phyloP scores from a whole-genome alignment of 2,329 filamentous ascomycete species.

The Aaosphaeria pasadenensis region DNA sequence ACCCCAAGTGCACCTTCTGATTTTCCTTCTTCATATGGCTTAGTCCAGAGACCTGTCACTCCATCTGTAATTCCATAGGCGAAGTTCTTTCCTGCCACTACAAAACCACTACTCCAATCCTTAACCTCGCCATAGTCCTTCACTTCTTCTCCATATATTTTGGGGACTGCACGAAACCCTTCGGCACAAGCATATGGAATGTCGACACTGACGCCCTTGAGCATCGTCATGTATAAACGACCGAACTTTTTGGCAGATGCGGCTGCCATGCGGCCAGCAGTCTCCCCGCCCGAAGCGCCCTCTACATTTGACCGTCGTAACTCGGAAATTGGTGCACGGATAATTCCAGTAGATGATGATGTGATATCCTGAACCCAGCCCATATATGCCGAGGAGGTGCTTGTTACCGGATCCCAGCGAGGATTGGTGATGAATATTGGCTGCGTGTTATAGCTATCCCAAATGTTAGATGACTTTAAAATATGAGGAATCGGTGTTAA shows the following conservation, averaged over 20 bases:
- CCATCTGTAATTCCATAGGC: conserved; percentile 20
- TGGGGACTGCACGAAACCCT: conserved; percentile 19
- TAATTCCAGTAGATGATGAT: conserved; percentile 48
- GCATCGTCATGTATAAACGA: conserved; percentile 12
- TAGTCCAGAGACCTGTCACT: conserved; percentile 16
- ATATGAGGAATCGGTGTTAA: not conserved
- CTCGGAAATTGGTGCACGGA: not conserved
- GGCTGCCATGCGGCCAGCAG: conserved; percentile 10
- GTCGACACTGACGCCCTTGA: conserved; percentile 35
- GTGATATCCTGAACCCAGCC: conserved; percentile 55
- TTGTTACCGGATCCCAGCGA: conserved; percentile 44
- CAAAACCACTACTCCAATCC: conserved; percentile 8
- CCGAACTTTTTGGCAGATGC: conserved; percentile 16
- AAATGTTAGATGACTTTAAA: not conserved
- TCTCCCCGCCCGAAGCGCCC: conserved; percentile 20
- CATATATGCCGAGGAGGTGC: conserved; percentile 56
- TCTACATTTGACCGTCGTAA: not conserved
- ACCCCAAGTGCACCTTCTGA: conserved; percentile 19
- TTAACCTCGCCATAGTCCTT: conserved; percentile 8
- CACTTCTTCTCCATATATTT: conserved; percentile 19
- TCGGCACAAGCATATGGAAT: conserved; percentile 15
- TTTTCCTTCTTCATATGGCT: conserved; percentile 16
- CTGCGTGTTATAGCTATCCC: conserved; percentile 12
- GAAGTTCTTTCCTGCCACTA: conserved; percentile 17
- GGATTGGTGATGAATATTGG: conserved; percentile 30